Conservation (phyloP, 2,329 filamentous ascomycete species). For the Trichophyton benhamiae region DNA sequence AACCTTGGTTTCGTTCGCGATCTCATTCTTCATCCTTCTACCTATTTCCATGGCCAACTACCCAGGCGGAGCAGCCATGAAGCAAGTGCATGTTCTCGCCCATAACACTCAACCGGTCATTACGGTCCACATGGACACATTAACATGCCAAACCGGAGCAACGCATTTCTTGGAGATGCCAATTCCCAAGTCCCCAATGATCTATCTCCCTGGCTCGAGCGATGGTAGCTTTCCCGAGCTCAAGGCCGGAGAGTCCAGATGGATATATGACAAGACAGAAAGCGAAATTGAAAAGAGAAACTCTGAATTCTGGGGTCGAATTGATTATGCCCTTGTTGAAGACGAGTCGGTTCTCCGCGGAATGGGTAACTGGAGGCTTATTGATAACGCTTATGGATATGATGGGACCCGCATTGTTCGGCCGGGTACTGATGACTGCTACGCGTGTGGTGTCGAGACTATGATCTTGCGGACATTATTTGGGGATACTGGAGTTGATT, state of each 20-base stretch:
- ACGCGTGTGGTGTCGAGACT: slow-evolving; percentile 21
- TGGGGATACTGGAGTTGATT: slow-evolving; percentile 20
- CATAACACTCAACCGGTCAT: slow-evolving; percentile 20
- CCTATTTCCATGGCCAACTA: slow-evolving; percentile 82
- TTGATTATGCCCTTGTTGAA: slow-evolving; percentile 49
- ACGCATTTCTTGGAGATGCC: slow-evolving; percentile 45
- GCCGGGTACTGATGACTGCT: slow-evolving; percentile 26
- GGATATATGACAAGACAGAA: slow-evolving; percentile 51
- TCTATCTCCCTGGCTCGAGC: slow-evolving; percentile 16
- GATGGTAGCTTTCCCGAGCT: slow-evolving; percentile 14
- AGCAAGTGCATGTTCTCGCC: slow-evolving; percentile 26
- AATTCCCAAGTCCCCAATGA: slow-evolving; percentile 12
- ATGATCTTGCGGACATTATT: slow-evolving; percentile 24
- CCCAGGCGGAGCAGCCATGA: slow-evolving; percentile 71
- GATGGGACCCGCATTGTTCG: slow-evolving; percentile 38
- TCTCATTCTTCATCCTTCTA: slow-evolving; percentile 59
- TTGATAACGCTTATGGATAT: slow-evolving; percentile 41
- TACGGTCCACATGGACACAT: slow-evolving; percentile 45
- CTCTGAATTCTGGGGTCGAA: slow-evolving; percentile 44
- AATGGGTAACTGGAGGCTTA: slow-evolving; percentile 40
- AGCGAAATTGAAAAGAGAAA: slow-evolving; percentile 36
- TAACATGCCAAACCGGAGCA: slow-evolving; percentile 52
- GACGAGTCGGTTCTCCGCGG: slow-evolving; percentile 16
- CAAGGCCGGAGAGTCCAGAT: slow-evolving; percentile 22
- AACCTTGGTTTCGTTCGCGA: slow-evolving; percentile 46